Conservation (phyloP, 1,139 yeast genomes). For the Yamadazyma dendronema region DNA sequence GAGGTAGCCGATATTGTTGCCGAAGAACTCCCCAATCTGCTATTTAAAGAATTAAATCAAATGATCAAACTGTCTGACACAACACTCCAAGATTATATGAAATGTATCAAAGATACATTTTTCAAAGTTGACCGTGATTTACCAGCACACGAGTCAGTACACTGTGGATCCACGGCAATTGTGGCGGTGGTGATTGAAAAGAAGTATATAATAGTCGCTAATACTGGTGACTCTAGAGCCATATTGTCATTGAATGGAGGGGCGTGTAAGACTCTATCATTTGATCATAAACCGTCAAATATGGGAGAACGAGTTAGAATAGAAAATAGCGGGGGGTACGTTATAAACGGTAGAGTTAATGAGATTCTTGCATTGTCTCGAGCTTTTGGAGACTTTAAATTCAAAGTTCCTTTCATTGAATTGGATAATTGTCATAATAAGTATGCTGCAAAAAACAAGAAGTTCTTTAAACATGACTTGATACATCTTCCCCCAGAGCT, state of each 20-base stretch:
- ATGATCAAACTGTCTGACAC: conserved; percentile 6
- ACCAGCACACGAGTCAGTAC: conserved; percentile 39
- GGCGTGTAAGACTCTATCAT: conserved; percentile 59
- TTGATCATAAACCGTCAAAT: conserved; percentile 74
- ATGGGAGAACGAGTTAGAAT: conserved; percentile 75
- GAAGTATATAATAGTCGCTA: conserved; percentile 54
- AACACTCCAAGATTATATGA: conserved; percentile 19
- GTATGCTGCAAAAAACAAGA: conserved; percentile 22
- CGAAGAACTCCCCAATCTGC: conserved; percentile 34
- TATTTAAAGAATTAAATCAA: conserved; percentile 29
- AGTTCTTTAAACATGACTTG: conserved; percentile 20
- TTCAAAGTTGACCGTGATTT: conserved; percentile 56
- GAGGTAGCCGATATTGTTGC: conserved; percentile 57
- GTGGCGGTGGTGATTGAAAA: conserved; percentile 52
- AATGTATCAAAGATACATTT: conserved; percentile 52
- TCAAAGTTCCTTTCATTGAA: conserved; percentile 49
- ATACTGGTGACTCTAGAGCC: conserved; percentile 75
- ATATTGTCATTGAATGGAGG: conserved; percentile 53
- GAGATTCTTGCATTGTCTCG: conserved; percentile 71
- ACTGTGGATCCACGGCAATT: conserved; percentile 72
- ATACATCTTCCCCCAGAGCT: conserved; percentile 41
- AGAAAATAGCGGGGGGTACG: conserved; percentile 73
- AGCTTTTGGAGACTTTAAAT: conserved; percentile 76
- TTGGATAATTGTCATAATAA: conserved; percentile 30
- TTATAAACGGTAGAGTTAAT: conserved; percentile 65